Conservation (phyloP, 2,329 filamentous ascomycete genomes). For the Elsinoe australis region DNA sequence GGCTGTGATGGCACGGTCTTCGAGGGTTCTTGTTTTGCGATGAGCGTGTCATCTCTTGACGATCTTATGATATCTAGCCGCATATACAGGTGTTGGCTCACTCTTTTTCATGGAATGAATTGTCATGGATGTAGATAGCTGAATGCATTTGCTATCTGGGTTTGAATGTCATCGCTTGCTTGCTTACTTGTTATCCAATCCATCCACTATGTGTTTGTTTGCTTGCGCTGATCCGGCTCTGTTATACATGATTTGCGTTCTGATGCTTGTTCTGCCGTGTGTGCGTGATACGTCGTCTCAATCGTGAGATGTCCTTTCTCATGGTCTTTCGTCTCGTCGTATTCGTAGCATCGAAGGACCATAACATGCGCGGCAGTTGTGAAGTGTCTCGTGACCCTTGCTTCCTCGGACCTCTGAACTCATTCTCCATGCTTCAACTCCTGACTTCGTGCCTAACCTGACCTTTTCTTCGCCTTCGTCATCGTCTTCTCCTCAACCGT, state of each 20-base stretch:
- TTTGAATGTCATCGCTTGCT: too few relatives aligned
- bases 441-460: neutral
- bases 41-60: neutral
- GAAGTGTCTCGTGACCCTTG: too few relatives aligned
- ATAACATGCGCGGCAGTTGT: too few relatives aligned
- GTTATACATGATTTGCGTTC: too few relatives aligned
- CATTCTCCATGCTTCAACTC: neutral
- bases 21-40: neutral
- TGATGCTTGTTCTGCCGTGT: too few relatives aligned
- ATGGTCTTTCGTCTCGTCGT: too few relatives aligned
- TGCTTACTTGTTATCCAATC: neutral
- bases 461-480: neutral
- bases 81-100: neutral
- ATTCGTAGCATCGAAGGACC: too few relatives aligned
- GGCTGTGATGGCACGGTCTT: neutral
- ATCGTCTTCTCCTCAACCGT: neutral
- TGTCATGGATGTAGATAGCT: slow-evolving; percentile 2
- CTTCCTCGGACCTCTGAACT: too few relatives aligned
- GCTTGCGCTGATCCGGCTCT: slow-evolving; percentile 6
- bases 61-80: slow-evolving; percentile 4
- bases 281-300: too few relatives aligned
- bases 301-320: too few relatives aligned
- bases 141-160: too few relatives aligned
- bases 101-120: too few relatives aligned
- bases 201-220: neutral